Evolutionary conservation across 345 rosid genomes (phyloP).

Genomic region (Sisymbrium altissimum): DNA sequence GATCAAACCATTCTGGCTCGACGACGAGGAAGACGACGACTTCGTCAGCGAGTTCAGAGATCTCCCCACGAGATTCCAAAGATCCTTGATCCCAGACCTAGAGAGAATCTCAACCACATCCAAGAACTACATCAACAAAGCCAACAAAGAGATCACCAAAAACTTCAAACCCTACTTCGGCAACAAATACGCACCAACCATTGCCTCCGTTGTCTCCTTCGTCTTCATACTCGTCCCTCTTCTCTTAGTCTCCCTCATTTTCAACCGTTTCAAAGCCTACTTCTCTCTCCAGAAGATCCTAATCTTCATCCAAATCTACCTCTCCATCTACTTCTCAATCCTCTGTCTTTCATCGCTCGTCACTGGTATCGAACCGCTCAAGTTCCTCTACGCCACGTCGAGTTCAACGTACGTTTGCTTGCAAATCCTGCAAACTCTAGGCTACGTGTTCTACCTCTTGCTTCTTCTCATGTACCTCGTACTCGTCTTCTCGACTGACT

Average conservation of each 20-base stretch:
- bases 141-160: conserved; percentile 78
- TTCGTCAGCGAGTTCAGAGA: conserved; percentile 68
- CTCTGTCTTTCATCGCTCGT: conserved; percentile 65
- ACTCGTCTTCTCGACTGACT: conserved; percentile 69
- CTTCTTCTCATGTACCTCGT: conserved; percentile 73
- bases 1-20: conserved; percentile 51
- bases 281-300: conserved; percentile 82
- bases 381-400: conserved; percentile 78
- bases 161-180: conserved; percentile 85
- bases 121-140: conserved; percentile 62
- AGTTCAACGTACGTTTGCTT: conserved; percentile 64
- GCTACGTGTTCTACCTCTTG: conserved; percentile 68
- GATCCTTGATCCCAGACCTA: conserved; percentile 71
- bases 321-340: conserved; percentile 89
- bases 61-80: conserved; percentile 70
- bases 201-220: conserved; percentile 61
- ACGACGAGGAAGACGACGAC: conserved; percentile 58
- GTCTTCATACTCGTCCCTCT: conserved; percentile 74
- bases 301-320: conserved; percentile 85
- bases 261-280: conserved; percentile 75
- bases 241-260: conserved; percentile 67
- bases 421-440: conserved; percentile 74
- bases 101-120: conserved; percentile 75
- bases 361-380: conserved; percentile 83
- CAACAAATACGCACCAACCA: conserved; percentile 64